Conservation (phyloP, 441 rosid genomes). For the Adansonia grandidieri region DNA sequence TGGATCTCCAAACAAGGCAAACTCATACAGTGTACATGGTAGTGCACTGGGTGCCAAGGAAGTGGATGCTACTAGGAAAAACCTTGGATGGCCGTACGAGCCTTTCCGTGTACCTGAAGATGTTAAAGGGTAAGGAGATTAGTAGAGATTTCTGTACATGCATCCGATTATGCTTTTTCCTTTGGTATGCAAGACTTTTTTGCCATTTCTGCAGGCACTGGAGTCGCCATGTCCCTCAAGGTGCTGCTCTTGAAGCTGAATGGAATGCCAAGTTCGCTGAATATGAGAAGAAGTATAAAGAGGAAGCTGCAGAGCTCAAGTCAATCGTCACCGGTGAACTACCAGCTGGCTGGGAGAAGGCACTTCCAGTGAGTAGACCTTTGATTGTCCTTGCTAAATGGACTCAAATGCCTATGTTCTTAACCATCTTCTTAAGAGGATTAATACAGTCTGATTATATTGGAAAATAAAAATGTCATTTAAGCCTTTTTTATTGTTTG, state of each 20-base stretch:
- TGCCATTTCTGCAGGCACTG: conserved; percentile 70
- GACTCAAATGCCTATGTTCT: neutral
- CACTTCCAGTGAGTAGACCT: conserved; percentile 84
- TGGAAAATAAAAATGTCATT: neutral
- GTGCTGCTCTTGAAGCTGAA: conserved; percentile 83
- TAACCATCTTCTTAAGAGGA: neutral
- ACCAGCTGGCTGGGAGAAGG: conserved; percentile 97
- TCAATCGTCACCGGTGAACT: conserved; percentile 78
- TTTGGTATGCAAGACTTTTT: conserved; percentile 24
- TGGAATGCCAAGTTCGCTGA: conserved; percentile 90
- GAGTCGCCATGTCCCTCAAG: conserved; percentile 81
- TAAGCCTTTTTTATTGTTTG: neutral
- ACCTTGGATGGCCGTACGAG: conserved; percentile 81
- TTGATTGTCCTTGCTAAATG: conserved; percentile 11
- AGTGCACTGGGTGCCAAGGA: conserved; percentile 90
- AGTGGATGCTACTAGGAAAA: conserved; percentile 89
- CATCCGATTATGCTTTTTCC: neutral
- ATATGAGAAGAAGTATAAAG: conserved; percentile 86
- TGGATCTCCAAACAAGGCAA: conserved; percentile 91
- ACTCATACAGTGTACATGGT: conserved; percentile 83
- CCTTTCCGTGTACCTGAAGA: conserved; percentile 90
- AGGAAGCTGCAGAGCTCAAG: conserved; percentile 94
- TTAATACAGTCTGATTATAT: neutral
- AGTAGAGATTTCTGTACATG: conserved; percentile 14
- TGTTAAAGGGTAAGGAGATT: conserved; percentile 56